Evolutionary conservation across 2,329 filamentous ascomycete genomes (phyloP).

Genomic region (Paecilomyces fulvus): DNA sequence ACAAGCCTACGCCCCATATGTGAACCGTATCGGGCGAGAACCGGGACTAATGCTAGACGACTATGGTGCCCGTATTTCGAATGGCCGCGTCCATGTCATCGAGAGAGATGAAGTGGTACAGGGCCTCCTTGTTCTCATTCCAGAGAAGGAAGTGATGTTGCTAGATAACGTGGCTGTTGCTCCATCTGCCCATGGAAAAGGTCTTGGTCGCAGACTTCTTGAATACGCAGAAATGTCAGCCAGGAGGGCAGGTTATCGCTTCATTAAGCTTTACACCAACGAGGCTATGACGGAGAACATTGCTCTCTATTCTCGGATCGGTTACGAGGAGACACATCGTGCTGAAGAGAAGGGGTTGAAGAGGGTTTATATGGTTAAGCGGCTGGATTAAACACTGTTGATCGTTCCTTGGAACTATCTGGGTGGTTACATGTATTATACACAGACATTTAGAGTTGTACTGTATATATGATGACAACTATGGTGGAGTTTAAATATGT

Average conservation of each 20-base stretch:
- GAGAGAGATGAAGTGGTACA: background rate
- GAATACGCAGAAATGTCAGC: background rate
- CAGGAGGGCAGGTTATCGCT: background rate
- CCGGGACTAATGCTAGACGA: background rate
- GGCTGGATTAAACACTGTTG: background rate
- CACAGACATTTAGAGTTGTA: too few species aligned
- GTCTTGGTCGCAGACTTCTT: background rate
- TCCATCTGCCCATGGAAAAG: background rate
- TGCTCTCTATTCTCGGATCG: slow-evolving; percentile 2
- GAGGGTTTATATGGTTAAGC: background rate
- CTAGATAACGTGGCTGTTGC: background rate
- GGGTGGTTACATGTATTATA: too few species aligned
- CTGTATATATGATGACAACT: too few species aligned
- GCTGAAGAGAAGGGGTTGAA: background rate
- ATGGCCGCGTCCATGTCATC: background rate
- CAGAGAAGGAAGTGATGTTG: background rate
- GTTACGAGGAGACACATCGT: background rate
- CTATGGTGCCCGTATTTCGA: background rate
- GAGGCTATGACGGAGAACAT: slow-evolving; percentile 6
- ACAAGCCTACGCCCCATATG: background rate
- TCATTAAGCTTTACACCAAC: background rate
- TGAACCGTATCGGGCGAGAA: background rate
- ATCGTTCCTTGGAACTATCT: too few species aligned
- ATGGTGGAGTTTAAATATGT: too few species aligned
- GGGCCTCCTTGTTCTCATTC: background rate